Evolutionary conservation across 2,329 filamentous ascomycete genomes (phyloP).

Genomic region (Apiospora malaysiana): DNA sequence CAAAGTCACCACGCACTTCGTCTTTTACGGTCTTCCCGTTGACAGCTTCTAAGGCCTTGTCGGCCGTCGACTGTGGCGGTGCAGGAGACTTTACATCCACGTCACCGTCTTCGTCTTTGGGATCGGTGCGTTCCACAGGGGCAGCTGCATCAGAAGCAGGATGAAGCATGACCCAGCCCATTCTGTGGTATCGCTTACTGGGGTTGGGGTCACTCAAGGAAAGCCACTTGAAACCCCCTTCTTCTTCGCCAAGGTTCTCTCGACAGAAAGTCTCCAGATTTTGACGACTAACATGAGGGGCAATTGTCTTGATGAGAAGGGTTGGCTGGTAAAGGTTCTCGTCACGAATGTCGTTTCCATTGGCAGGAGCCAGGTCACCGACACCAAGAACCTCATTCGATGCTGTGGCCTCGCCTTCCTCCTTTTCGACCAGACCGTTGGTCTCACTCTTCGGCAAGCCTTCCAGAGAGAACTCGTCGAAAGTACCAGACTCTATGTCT

Average conservation of each 20-base stretch:
- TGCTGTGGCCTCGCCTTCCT: constrained; percentile 92
- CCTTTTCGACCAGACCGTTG: constrained; percentile 88
- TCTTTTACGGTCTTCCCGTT: constrained; percentile 98
- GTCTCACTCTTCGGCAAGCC: constrained; percentile 93
- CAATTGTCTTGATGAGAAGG: constrained; percentile 96
- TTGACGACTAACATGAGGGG: constrained; percentile 90
- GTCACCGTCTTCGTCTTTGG: constrained; percentile 69
- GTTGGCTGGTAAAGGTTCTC: constrained; percentile 89
- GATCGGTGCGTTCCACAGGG: constrained; percentile 74
- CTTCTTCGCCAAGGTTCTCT: constrained; percentile 87
- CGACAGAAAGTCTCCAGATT: constrained; percentile 95
- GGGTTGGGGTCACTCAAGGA: constrained; percentile 97
- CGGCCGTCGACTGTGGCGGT: constrained; percentile 65
- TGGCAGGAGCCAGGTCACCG: constrained; percentile 83
- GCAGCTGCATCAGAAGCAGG: constrained; percentile 71
- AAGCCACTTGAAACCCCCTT: constrained; percentile 93
- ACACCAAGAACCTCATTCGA: constrained; percentile 93
- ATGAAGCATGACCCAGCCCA: constrained; percentile 98
- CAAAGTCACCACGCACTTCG: constrained; percentile 91
- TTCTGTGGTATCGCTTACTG: constrained; percentile 94
- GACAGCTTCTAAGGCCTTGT: constrained; percentile 90
- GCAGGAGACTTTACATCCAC: constrained; percentile 57
- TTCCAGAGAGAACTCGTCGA: constrained; percentile 94
- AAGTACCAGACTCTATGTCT: constrained; percentile 82
- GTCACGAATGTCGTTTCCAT: constrained; percentile 85